These are phyloP conservation scores for Eremochloa ophiuroides DNA, from an alignment of 176 grass and related monocot species.

Conservation along the genomic window DNA sequence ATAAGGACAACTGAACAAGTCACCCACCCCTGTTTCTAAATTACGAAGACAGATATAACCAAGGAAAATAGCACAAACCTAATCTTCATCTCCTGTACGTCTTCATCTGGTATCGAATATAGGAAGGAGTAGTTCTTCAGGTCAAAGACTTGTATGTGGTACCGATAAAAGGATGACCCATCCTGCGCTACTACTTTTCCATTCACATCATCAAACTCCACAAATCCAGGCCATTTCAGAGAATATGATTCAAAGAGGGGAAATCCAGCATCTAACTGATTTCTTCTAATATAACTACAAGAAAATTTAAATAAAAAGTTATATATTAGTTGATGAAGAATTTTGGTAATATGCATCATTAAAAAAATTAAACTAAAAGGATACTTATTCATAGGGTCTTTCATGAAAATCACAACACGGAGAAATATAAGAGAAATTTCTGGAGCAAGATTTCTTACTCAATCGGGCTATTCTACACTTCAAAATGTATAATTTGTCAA, in stretches of 20 bases:
- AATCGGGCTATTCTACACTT: slow-evolving; percentile 97
- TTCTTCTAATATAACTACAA: slow-evolving; percentile 85
- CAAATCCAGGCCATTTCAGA: slow-evolving; percentile 97
- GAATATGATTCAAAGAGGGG: slow-evolving; percentile 88
- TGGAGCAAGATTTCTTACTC: slow-evolving; percentile 51
- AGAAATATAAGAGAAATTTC: not conserved
- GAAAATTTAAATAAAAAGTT: slow-evolving; percentile 12
- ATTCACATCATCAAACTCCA: slow-evolving; percentile 97
- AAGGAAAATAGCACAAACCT: slow-evolving; percentile 42
- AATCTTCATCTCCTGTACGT: slow-evolving; percentile 96
- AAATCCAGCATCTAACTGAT: slow-evolving; percentile 80
- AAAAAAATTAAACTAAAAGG: not conserved
- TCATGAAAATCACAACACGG: not conserved
- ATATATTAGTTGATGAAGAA: slow-evolving; percentile 15
- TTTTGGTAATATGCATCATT: not conserved
- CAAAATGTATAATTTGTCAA: slow-evolving; percentile 91
- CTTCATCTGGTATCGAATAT: slow-evolving; percentile 77
- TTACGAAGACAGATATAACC: not conserved
- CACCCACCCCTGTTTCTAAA: not conserved
- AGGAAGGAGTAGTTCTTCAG: slow-evolving; percentile 94
- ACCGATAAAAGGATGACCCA: slow-evolving; percentile 50
- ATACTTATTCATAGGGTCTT: not conserved
- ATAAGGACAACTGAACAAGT: too few relatives aligned
- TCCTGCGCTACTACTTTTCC: slow-evolving; percentile 92
- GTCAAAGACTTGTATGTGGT: slow-evolving; percentile 96